Evolutionary conservation across 1,139 yeast genomes (phyloP).

Genomic region (Saccharomyces pastorianus): DNA sequence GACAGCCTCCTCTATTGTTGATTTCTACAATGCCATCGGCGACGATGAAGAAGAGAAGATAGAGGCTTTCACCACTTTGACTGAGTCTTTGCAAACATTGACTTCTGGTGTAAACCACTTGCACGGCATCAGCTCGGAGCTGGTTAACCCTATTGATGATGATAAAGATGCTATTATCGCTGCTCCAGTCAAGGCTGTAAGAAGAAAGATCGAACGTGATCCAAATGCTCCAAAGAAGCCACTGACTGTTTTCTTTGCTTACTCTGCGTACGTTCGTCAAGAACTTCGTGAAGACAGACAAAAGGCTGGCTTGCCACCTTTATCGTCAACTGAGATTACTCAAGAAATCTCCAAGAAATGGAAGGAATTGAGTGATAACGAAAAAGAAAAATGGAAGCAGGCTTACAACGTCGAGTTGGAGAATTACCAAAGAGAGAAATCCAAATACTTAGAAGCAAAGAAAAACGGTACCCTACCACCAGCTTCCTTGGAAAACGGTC

Average conservation of each 20-base stretch:
- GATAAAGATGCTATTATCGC: slow-evolving; percentile 9
- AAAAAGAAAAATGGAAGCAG: slow-evolving; percentile 69
- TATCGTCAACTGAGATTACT: slow-evolving; percentile 69
- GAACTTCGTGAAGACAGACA: slow-evolving; percentile 57
- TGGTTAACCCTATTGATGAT: slow-evolving; percentile 28
- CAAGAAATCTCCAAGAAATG: slow-evolving; percentile 71
- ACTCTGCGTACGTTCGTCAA: slow-evolving; percentile 58
- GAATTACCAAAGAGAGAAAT: slow-evolving; percentile 56
- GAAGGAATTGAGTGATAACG: slow-evolving; percentile 58
- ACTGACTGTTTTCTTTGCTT: slow-evolving; percentile 75
- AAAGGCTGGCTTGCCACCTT: slow-evolving; percentile 49
- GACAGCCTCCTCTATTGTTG: slow-evolving; percentile 69
- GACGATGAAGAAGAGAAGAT: slow-evolving; percentile 32
- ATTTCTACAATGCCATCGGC: slow-evolving; percentile 53
- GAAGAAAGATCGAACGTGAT: slow-evolving; percentile 50
- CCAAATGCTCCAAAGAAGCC: slow-evolving; percentile 51
- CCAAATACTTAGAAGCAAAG: slow-evolving; percentile 51
- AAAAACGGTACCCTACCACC: slow-evolving; percentile 37
- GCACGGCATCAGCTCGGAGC: slow-evolving; percentile 25
- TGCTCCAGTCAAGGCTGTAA: slow-evolving; percentile 29
- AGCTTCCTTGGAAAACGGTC: slow-evolving; percentile 20
- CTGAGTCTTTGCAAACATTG: slow-evolving; percentile 30
- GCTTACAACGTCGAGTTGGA: slow-evolving; percentile 60
- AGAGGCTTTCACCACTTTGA: slow-evolving; percentile 32
- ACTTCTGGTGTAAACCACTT: slow-evolving; percentile 29